phyloP scores from a whole-genome alignment of 768 basidiomycete species.

The Xerocomellus chrysenteron region DNA sequence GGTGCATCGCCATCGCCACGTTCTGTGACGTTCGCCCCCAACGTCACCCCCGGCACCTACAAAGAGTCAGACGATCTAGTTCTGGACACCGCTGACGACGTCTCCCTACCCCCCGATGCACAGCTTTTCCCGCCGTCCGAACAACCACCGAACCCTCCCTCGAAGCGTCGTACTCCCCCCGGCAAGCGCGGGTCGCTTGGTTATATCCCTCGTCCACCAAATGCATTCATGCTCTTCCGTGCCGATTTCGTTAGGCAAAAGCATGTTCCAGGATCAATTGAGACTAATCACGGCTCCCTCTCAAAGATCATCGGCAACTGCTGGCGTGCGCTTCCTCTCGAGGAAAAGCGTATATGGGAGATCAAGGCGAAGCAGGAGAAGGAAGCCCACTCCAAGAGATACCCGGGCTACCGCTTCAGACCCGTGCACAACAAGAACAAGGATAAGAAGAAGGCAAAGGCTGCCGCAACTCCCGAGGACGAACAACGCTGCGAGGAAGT shows the following conservation, averaged over 20 bases:
- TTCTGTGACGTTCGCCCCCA: slow-evolving; percentile 61
- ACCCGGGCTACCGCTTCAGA: slow-evolving; percentile 61
- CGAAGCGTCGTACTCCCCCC: slow-evolving; percentile 52
- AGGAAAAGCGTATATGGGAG: slow-evolving; percentile 75
- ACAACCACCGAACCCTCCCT: slow-evolving; percentile 36
- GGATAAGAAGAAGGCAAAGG: slow-evolving; percentile 39
- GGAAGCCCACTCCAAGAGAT: slow-evolving; percentile 64
- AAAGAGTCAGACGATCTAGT: slow-evolving; percentile 34
- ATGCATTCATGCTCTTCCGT: slow-evolving; percentile 39
- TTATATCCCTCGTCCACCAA: slow-evolving; percentile 29
- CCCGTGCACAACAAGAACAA: slow-evolving; percentile 48
- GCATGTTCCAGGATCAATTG: slow-evolving; percentile 50
- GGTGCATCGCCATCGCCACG: slow-evolving; percentile 44
- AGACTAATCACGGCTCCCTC: slow-evolving; percentile 48
- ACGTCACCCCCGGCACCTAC: slow-evolving; percentile 56
- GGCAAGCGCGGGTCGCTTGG: slow-evolving; percentile 64
- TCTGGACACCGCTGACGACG: slow-evolving; percentile 26
- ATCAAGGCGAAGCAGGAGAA: slow-evolving; percentile 69
- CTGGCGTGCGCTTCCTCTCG: slow-evolving; percentile 68
- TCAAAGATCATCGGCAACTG: slow-evolving; percentile 53
- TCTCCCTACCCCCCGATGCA: slow-evolving; percentile 32
- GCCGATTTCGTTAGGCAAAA: slow-evolving; percentile 41
- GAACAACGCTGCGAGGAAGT: slow-evolving; percentile 49
- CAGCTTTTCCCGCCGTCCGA: slow-evolving; percentile 57
- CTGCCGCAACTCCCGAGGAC: slow-evolving; percentile 20